These are phyloP conservation scores for Reticulascus tulasneorum DNA, from an alignment of 2,329 filamentous ascomycete species.

Conservation along the genomic window DNA sequence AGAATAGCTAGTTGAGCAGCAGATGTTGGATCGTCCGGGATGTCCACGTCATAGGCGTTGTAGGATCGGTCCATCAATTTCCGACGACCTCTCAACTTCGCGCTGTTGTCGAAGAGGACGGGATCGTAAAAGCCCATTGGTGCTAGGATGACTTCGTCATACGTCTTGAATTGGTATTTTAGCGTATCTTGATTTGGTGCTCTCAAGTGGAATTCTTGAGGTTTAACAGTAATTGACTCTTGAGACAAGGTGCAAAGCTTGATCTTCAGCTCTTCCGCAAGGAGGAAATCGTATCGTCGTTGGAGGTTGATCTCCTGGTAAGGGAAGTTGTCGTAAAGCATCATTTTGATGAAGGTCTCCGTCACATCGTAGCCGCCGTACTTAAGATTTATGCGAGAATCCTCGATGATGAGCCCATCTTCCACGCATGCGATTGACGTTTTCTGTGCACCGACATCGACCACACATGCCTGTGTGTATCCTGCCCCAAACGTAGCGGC, in stretches of 20 bases:
- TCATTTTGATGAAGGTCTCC: constrained; percentile 94
- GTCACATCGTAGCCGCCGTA: constrained; percentile 91
- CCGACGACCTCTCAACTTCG: constrained; percentile 75
- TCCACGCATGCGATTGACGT: constrained; percentile 96
- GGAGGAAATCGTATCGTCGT: constrained; percentile 83
- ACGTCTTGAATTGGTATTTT: constrained; percentile 95
- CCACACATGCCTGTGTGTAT: constrained; percentile 89
- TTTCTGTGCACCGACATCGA: constrained; percentile 95
- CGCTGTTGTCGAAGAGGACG: constrained; percentile 74
- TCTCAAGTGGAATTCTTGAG: constrained; percentile 86
- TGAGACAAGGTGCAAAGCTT: constrained; percentile 91
- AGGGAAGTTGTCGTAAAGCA: constrained; percentile 93
- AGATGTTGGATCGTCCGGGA: constrained; percentile 84
- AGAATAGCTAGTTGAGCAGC: constrained; percentile 72
- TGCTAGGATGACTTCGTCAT: constrained; percentile 92
- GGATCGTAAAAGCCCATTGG: constrained; percentile 95
- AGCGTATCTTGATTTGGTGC: constrained; percentile 82
- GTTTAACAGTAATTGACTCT: constrained; percentile 81
- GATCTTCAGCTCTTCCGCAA: constrained; percentile 93
- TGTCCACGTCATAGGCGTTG: constrained; percentile 85
- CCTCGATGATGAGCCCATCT: constrained; percentile 90
- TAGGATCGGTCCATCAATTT: constrained; percentile 83
- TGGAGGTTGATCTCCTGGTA: constrained; percentile 92
- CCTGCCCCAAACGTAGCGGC: constrained; percentile 93
- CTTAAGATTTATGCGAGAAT: constrained; percentile 92